These are phyloP conservation scores for Monosporozyma yasuniensis DNA, from an alignment of 805 yeast species.

Conservation along the genomic window DNA sequence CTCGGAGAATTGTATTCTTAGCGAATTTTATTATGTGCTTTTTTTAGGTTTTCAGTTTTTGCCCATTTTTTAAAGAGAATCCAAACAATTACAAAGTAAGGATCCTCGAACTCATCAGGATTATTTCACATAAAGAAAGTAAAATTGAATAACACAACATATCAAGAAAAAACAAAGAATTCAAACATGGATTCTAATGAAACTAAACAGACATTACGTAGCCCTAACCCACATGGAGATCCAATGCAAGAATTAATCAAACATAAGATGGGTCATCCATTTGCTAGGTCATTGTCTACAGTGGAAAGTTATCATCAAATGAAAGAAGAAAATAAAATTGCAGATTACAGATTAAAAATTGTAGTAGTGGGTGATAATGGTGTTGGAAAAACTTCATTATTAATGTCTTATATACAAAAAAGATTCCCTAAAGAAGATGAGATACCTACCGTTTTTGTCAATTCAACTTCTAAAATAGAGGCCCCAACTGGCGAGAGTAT, in stretches of 20 bases:
- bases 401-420: constrained; percentile 52
- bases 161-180: neutral
- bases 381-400: constrained; percentile 79
- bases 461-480: constrained; percentile 51
- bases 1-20: too few relatives aligned
- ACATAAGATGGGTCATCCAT: constrained; percentile 8
- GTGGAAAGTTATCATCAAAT: constrained; percentile 25
- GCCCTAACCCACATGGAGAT: neutral
- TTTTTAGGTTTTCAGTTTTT: too few relatives aligned
- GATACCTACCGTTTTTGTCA: constrained; percentile 79
- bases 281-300: constrained; percentile 19
- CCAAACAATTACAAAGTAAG: too few relatives aligned
- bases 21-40: too few relatives aligned
- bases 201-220: neutral
- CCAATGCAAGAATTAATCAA: neutral
- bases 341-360: constrained; percentile 42
- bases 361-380: constrained; percentile 88
- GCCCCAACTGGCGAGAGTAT: constrained; percentile 42
- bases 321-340: constrained; percentile 15
- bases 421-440: constrained; percentile 57
- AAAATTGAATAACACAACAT: too few relatives aligned
- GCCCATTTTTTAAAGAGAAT: too few relatives aligned
- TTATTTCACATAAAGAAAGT: too few relatives aligned
- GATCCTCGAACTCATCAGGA: too few relatives aligned
- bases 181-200: neutral